Evolutionary conservation across 306 rosid species (phyloP).

Genomic region (Ammopiptanthus mongolicus): DNA sequence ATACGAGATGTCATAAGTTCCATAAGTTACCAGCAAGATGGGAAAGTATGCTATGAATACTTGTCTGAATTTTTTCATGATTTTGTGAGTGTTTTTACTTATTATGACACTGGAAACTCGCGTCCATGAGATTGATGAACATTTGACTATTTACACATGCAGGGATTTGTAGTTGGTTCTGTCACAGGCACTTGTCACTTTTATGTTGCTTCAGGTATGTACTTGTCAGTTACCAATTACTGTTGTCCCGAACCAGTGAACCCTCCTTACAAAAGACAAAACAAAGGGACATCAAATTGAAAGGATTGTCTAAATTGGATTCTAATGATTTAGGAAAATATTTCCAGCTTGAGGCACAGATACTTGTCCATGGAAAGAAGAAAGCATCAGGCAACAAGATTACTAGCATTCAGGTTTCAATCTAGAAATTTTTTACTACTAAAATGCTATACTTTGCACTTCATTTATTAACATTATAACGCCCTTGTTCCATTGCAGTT

Average conservation of each 20-base stretch:
- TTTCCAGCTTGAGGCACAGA: conserved; percentile 41
- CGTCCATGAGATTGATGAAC: conserved; percentile 8
- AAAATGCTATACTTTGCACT: not conserved
- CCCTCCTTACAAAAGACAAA: not conserved
- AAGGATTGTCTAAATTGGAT: conserved; percentile 25
- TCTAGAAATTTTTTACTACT: not conserved
- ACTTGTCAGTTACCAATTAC: not conserved
- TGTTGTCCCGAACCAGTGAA: conserved; percentile 10
- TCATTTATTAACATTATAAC: not conserved
- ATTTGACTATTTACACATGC: conserved; percentile 9
- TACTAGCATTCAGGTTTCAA: conserved; percentile 65
- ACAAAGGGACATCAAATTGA: not conserved
- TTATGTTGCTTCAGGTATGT: conserved; percentile 50
- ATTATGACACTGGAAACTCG: not conserved
- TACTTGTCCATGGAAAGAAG: conserved; percentile 39
- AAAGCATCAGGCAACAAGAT: conserved; percentile 52
- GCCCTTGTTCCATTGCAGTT: conserved; percentile 35
- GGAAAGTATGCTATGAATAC: conserved; percentile 40
- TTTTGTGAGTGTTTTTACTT: not conserved
- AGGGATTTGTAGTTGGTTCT: conserved; percentile 66
- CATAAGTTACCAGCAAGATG: conserved; percentile 53
- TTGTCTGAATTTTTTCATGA: not conserved
- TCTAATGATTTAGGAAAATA: conserved; percentile 43
- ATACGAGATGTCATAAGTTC: conserved; percentile 62
- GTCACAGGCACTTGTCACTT: conserved; percentile 57